phyloP scores from a whole-genome alignment of 768 basidiomycete genomes.

The Agaricus sinodeliciosus region DNA sequence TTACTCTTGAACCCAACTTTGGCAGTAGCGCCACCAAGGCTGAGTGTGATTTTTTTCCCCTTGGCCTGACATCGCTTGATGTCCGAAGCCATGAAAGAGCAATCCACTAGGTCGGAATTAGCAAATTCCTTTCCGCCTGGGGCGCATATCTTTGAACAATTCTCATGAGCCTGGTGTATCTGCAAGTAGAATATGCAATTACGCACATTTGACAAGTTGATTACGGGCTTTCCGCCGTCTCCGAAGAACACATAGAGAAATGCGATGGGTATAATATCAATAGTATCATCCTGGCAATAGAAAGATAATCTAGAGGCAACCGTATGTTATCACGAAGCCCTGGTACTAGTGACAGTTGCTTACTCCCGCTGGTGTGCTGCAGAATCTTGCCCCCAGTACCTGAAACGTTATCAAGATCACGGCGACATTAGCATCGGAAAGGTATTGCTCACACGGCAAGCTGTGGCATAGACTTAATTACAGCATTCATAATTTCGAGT shows the following conservation, averaged over 20 bases:
- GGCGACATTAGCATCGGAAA: not conserved
- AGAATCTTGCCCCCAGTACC: constrained; percentile 38
- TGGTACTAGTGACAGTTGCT: not conserved
- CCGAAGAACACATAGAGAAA: constrained; percentile 58
- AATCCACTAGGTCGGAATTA: constrained; percentile 58
- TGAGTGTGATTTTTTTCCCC: constrained; percentile 49
- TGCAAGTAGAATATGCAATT: not conserved
- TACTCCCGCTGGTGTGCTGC: constrained; percentile 32
- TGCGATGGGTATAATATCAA: constrained; percentile 56
- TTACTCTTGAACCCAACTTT: constrained; percentile 50
- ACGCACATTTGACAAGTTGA: constrained; percentile 58
- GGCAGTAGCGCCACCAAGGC: constrained; percentile 54
- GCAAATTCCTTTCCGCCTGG: constrained; percentile 40
- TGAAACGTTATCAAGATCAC: constrained; percentile 10
- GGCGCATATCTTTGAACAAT: constrained; percentile 45
- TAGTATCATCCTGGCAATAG: constrained; percentile 58
- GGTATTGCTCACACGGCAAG: constrained; percentile 27
- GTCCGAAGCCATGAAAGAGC: constrained; percentile 51
- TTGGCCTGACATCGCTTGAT: constrained; percentile 61
- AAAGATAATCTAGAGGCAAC: constrained; percentile 35
- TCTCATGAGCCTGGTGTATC: not conserved
- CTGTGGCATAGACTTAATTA: constrained; percentile 14
- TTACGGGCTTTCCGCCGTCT: constrained; percentile 48
- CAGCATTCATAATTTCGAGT: not conserved
- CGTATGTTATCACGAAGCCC: not conserved